phyloP scores from a whole-genome alignment of 495 filamentous ascomycete genomes.

The Penicillium tannophilum region DNA sequence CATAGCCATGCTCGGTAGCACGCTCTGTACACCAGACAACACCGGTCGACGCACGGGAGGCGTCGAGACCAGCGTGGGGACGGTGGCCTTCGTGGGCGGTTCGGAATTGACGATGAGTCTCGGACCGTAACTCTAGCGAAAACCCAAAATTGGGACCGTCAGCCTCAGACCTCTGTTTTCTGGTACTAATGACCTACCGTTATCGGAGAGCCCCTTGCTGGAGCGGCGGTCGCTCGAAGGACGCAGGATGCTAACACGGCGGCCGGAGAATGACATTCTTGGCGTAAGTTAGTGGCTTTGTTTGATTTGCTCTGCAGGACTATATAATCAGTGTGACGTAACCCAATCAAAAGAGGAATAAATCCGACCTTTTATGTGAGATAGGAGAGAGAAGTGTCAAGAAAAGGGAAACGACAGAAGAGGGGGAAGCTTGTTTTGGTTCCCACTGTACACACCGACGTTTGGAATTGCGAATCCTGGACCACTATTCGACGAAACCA shows the following conservation, averaged over 20 bases:
- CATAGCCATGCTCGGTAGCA: conserved; percentile 76
- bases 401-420: not conserved
- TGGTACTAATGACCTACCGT: conserved; percentile 34
- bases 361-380: not conserved
- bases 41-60: conserved; percentile 77
- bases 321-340: not conserved
- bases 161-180: not conserved
- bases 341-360: not conserved
- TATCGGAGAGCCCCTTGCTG: conserved; percentile 45
- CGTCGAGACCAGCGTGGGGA: conserved; percentile 86
- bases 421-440: conserved; percentile 6
- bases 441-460: conserved; percentile 11
- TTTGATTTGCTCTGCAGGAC: not conserved
- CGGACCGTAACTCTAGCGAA: conserved; percentile 65
- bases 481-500: conserved; percentile 31
- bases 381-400: not conserved
- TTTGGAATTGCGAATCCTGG: conserved; percentile 17
- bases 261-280: conserved; percentile 56
- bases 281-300: conserved; percentile 8
- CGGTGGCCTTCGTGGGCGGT: conserved; percentile 84
- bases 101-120: conserved; percentile 84
- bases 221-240: conserved; percentile 40
- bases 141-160: not conserved
- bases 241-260: conserved; percentile 49
- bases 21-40: conserved; percentile 88